Conservation (phyloP, 2,329 filamentous ascomycete species). For the Colletotrichum lentis region DNA sequence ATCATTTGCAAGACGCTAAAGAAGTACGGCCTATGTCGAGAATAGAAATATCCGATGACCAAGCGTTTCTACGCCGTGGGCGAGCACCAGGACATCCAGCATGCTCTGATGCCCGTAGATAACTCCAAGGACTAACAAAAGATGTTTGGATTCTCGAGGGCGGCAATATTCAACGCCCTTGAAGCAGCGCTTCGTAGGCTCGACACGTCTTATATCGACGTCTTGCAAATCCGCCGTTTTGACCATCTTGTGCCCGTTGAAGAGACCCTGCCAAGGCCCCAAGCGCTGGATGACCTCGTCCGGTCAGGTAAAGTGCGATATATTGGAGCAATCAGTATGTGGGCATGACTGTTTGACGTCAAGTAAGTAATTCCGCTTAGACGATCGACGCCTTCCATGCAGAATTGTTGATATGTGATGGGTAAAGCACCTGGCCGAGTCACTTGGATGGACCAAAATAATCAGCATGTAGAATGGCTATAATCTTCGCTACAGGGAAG, state of each 20-base stretch:
- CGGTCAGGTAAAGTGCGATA: slow-evolving; percentile 14
- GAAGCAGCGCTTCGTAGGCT: slow-evolving; percentile 51
- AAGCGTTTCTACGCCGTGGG: slow-evolving; percentile 63
- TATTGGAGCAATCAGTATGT: slow-evolving; percentile 19
- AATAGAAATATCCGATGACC: slow-evolving; percentile 64
- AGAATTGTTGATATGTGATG: not conserved
- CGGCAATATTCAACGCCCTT: slow-evolving; percentile 72
- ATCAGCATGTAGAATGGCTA: slow-evolving; percentile 24
- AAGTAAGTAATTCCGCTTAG: not conserved
- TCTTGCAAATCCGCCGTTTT: slow-evolving; percentile 21
- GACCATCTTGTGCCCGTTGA: not conserved
- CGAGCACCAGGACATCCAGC: slow-evolving; percentile 45
- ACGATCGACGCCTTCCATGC: not conserved
- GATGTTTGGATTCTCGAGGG: slow-evolving; percentile 63
- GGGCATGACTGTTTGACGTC: not conserved
- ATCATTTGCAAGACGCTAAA: slow-evolving; percentile 67
- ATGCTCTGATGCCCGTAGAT: slow-evolving; percentile 41
- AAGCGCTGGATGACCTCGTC: slow-evolving; percentile 9
- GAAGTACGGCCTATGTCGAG: slow-evolving; percentile 63
- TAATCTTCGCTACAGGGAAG: slow-evolving; percentile 2
- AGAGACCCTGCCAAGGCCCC: slow-evolving; percentile 16
- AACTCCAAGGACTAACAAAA: slow-evolving; percentile 44
- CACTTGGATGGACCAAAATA: slow-evolving; percentile 8
- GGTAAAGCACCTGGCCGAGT: not conserved
- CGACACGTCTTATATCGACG: slow-evolving; percentile 13